Evolutionary conservation across 352 stramenopile species (phyloP).

Genomic region (Globisporangium carolinianum): DNA sequence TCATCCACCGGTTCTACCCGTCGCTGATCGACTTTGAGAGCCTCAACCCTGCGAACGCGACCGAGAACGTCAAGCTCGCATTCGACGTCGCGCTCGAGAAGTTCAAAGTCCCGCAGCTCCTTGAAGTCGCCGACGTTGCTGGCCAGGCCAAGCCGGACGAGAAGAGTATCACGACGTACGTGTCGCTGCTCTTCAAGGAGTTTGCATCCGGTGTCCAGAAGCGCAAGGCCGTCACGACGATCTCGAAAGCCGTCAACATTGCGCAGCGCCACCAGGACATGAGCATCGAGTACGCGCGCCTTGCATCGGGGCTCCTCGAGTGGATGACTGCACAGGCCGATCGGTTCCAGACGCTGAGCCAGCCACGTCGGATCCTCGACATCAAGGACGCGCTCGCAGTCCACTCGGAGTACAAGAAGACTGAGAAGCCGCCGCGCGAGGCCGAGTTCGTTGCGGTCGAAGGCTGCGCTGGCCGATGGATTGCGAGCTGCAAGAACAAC

Average conservation of each 20-base stretch:
- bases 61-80: conserved; percentile 71
- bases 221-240: conserved; percentile 85
- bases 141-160: conserved; percentile 84
- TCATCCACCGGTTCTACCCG: conserved; percentile 88
- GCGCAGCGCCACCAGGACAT: conserved; percentile 85
- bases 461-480: conserved; percentile 72
- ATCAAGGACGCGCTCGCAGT: conserved; percentile 57
- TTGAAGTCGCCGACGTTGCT: conserved; percentile 83
- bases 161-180: conserved; percentile 91
- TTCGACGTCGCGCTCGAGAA: conserved; percentile 83
- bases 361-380: conserved; percentile 58
- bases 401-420: conserved; percentile 85
- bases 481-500: conserved; percentile 87
- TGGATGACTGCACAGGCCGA: conserved; percentile 69
- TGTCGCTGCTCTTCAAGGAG: conserved; percentile 88
- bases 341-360: conserved; percentile 64
- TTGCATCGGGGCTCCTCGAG: conserved; percentile 60
- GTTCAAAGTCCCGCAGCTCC: conserved; percentile 82
- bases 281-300: conserved; percentile 62
- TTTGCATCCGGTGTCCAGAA: conserved; percentile 87
- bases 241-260: conserved; percentile 88
- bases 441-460: conserved; percentile 76
- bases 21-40: conserved; percentile 81
- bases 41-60: conserved; percentile 54
- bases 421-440: conserved; percentile 78